Evolutionary conservation across 1,139 yeast species (phyloP), one percentile per base, ranked within the genome.

Genomic region (Insectozyma bohioensis): DNA sequence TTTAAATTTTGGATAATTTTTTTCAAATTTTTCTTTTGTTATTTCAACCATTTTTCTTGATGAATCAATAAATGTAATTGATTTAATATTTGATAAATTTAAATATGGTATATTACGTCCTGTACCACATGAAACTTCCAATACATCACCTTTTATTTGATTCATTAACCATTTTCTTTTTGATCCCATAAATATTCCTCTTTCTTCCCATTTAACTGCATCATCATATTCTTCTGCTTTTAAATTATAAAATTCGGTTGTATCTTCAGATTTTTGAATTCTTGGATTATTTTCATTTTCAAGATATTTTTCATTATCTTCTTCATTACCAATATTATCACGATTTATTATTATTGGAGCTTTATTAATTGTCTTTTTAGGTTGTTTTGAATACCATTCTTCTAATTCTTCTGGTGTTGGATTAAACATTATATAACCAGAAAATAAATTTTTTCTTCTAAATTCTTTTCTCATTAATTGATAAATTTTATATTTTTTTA

Each of bases 51-150:
- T 92, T 37, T 83, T 78, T 36, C 67, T 56, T 0, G 96, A 84
- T 1, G 96, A 76, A 54, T 92, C 98, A 30, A 90, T 61, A 49
- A 85, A 87, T 0, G 97, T 92, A 23, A 86, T 73, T 0, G 95
- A 83, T 27, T 72, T 69, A 27, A 90, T 65, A 16, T 65, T 55
- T 2, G 73, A 70, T 16, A 82, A 75, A 35, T 80, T 70, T 45
- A 88, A 63, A 54, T 83, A 88, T 30, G 84, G 80, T 40, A 90
- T 73, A 52, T 92, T 92, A 56, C 98, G 74, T 4, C 98, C 98
- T 0, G 98, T 92, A 36, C 98, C 98, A 53, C 95, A 86, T 0
- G 97, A 84, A 12, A 90, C 92, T 58, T 94, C 98, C 39, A 92
- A 64, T 1, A 88, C 97, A 53, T 88, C 96, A 18, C 97, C 97